A percentile compares a stretch with the other conserved stretches of the same genome.
These are phyloP conservation scores for Schizothecium vesticola DNA, from an alignment of 495 filamentous ascomycete genomes.

Conservation along the genomic window DNA sequence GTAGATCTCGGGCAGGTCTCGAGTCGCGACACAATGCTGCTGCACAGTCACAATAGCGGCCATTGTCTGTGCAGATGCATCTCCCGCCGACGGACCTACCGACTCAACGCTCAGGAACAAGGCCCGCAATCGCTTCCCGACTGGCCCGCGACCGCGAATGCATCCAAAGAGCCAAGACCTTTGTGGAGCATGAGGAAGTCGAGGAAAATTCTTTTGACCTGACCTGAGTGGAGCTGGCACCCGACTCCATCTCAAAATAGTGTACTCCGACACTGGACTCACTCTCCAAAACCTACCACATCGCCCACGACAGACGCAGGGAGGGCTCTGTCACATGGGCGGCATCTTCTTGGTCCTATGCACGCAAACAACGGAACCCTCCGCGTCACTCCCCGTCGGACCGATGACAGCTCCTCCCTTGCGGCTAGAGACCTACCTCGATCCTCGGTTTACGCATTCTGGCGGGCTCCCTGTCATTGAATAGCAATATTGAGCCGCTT, in stretches of 20 bases:
- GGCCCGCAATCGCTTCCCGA: not conserved
- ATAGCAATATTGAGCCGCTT: not conserved
- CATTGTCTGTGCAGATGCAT: not conserved
- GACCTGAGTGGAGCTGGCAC: not conserved
- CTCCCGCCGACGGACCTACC: not conserved
- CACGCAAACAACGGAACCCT: not conserved
- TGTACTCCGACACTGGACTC: not conserved
- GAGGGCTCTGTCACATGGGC: not conserved
- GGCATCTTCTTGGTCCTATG: not conserved
- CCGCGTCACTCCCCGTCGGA: not conserved
- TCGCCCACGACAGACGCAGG: not conserved
- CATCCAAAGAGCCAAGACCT: not conserved
- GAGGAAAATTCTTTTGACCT: constrained; percentile 10
- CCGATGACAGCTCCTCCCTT: not conserved
- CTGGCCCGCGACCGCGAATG: not conserved
- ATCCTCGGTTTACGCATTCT: not conserved
- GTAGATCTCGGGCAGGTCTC: too few species aligned
- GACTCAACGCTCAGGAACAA: not conserved
- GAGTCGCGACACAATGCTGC: not conserved
- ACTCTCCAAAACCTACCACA: not conserved
- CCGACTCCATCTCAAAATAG: not conserved
- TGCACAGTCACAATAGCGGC: constrained; percentile 4
- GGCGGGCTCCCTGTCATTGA: not conserved
- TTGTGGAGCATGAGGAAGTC: constrained; percentile 1
- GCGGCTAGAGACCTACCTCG: not conserved